Percentiles rank a stretch among this genome's conserved stretches.
These are phyloP conservation scores for Penicillium coprophilum DNA, from an alignment of 495 filamentous ascomycete genomes.

Conservation along the genomic window DNA sequence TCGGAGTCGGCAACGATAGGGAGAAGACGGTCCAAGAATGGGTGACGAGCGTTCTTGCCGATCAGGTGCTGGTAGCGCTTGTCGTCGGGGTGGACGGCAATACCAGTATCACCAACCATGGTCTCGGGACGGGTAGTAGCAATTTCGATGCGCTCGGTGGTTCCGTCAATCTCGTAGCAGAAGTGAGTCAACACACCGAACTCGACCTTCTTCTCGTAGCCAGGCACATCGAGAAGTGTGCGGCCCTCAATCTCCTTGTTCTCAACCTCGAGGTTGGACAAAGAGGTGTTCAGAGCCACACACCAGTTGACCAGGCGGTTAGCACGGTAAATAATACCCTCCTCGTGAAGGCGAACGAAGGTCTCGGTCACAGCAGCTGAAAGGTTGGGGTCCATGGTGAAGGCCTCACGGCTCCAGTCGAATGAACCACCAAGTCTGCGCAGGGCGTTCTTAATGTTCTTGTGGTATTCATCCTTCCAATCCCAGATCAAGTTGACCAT, in stretches of 20 bases:
- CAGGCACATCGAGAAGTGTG: constrained; percentile 64
- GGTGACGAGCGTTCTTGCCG: constrained; percentile 69
- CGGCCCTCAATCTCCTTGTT: constrained; percentile 69
- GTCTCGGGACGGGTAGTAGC: constrained; percentile 79
- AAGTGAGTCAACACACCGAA: constrained; percentile 71
- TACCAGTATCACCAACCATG: constrained; percentile 77
- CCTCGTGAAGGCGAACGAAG: constrained; percentile 70
- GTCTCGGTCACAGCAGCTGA: constrained; percentile 69
- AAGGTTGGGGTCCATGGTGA: constrained; percentile 69
- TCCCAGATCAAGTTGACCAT: constrained; percentile 63
- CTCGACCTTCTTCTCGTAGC: constrained; percentile 67
- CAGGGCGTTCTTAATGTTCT: constrained; percentile 59
- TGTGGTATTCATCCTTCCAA: constrained; percentile 71
- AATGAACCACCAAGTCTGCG: constrained; percentile 61
- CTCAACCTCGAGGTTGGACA: constrained; percentile 75
- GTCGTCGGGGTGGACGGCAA: constrained; percentile 76
- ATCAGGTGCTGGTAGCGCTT: constrained; percentile 62
- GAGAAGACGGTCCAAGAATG: constrained; percentile 65
- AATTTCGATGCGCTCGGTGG: constrained; percentile 66
- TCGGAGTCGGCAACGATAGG: constrained; percentile 70
- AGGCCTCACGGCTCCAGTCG: constrained; percentile 67
- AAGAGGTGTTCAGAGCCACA: constrained; percentile 67
- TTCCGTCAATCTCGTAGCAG: constrained; percentile 66
- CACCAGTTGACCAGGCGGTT: constrained; percentile 82
- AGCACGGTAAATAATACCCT: constrained; percentile 73